Percentiles rank a stretch among this genome's conserved stretches.
phyloP scores from a whole-genome alignment of 805 yeast species.

The Isabelozyma pseudorhagii region DNA sequence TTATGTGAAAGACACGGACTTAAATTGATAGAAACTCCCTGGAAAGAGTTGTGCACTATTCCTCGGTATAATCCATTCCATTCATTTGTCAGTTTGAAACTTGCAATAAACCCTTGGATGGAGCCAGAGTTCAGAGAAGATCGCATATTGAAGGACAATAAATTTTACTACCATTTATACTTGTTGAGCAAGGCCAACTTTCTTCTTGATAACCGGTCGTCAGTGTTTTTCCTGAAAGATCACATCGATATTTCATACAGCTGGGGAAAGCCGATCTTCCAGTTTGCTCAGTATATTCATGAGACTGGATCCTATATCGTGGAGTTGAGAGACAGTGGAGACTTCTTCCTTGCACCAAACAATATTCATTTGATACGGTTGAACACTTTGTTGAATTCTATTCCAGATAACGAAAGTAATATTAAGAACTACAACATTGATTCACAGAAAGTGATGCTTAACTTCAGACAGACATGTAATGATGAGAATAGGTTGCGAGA shows the following conservation, averaged over 20 bases:
- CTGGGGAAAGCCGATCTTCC: slow-evolving; percentile 86
- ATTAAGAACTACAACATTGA: slow-evolving; percentile 43
- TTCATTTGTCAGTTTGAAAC: slow-evolving; percentile 66
- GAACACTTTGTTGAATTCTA: slow-evolving; percentile 37
- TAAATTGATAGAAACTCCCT: slow-evolving; percentile 78
- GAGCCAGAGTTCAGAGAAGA: slow-evolving; percentile 49
- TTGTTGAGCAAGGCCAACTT: slow-evolving; percentile 70
- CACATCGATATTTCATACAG: slow-evolving; percentile 72
- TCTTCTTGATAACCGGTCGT: slow-evolving; percentile 76
- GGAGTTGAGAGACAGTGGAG: slow-evolving; percentile 77
- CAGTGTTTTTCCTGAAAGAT: slow-evolving; percentile 53
- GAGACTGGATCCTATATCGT: slow-evolving; percentile 86
- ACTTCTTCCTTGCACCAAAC: slow-evolving; percentile 80
- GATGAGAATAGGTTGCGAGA: slow-evolving; percentile 45
- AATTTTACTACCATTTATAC: slow-evolving; percentile 74
- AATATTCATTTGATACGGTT: slow-evolving; percentile 77
- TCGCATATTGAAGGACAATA: slow-evolving; percentile 46
- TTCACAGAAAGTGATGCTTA: slow-evolving; percentile 71
- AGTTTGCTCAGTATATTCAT: slow-evolving; percentile 87
- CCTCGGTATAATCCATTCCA: slow-evolving; percentile 84
- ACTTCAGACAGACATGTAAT: slow-evolving; percentile 61
- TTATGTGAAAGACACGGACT: slow-evolving; percentile 84
- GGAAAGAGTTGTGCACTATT: slow-evolving; percentile 77
- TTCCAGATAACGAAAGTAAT: slow-evolving; percentile 11
- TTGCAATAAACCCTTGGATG: slow-evolving; percentile 70